phyloP scores from a whole-genome alignment of 2,329 filamentous ascomycete species.

The Didymella pinodella region DNA sequence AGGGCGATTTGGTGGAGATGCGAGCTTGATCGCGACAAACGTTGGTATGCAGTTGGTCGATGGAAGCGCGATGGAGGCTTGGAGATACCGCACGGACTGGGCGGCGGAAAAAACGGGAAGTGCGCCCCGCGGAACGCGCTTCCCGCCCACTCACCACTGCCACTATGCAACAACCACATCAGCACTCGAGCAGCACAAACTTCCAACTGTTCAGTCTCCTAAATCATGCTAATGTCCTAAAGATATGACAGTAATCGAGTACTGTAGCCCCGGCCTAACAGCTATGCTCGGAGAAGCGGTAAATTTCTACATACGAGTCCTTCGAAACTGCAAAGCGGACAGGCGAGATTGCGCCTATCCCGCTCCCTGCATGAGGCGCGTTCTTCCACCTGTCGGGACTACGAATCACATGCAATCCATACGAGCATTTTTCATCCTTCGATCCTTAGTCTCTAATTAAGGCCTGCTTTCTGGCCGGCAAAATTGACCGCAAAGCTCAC shows the following conservation, averaged over 20 bases:
- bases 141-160: not conserved
- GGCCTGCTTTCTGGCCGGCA: not conserved
- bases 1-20: not conserved
- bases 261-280: not conserved
- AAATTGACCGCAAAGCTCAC: too few species aligned
- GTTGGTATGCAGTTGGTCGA: not conserved
- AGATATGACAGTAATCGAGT: not conserved
- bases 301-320: not conserved
- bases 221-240: not conserved
- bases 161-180: not conserved
- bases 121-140: not conserved
- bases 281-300: not conserved
- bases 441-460: not conserved
- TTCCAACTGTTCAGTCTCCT: not conserved
- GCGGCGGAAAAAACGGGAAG: not conserved
- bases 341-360: slow-evolving; percentile 6
- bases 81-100: not conserved
- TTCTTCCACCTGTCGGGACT: not conserved
- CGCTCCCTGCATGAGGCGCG: not conserved
- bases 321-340: slow-evolving; percentile 1
- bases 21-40: not conserved
- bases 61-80: not conserved
- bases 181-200: not conserved
- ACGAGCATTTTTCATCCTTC: not conserved
- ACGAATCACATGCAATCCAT: not conserved